phyloP scores from a whole-genome alignment of 1,284 basidiomycete species.

The Naganishia cerealis region DNA sequence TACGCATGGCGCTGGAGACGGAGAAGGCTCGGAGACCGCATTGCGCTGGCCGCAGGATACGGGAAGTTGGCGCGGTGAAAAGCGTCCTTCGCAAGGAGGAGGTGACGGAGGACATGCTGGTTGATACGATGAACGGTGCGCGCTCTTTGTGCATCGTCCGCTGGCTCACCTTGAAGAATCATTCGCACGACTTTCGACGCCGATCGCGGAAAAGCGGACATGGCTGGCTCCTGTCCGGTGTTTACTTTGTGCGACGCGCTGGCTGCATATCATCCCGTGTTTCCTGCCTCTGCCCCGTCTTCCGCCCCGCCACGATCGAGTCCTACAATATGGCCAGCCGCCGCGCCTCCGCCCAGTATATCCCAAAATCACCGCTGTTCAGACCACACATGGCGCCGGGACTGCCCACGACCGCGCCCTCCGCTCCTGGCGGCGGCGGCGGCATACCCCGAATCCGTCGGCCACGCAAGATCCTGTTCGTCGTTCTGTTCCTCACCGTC shows the following conservation, averaged over 20 bases:
- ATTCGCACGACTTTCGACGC: neutral
- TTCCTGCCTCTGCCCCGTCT: neutral
- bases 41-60: neutral
- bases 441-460: slow-evolving; percentile 25
- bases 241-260: slow-evolving; percentile 11
- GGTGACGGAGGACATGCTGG: slow-evolving; percentile 8
- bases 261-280: neutral
- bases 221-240: neutral
- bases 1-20: slow-evolving; percentile 2
- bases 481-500: slow-evolving; percentile 47
- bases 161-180: too few relatives aligned
- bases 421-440: neutral
- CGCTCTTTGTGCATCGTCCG: neutral
- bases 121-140: neutral
- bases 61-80: neutral
- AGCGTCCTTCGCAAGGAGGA: neutral
- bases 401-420: slow-evolving; percentile 1
- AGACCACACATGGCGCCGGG: neutral
- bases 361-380: slow-evolving; percentile 14
- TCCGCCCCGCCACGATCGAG: neutral
- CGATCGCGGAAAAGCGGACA: slow-evolving; percentile 24
- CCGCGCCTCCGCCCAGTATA: neutral
- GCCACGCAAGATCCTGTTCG: slow-evolving; percentile 51
- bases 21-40: slow-evolving; percentile 6
- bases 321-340: slow-evolving; percentile 7